These are phyloP conservation scores for Coprinopsis sp. DNA, from an alignment of 768 basidiomycete genomes.

Conservation along the genomic window DNA sequence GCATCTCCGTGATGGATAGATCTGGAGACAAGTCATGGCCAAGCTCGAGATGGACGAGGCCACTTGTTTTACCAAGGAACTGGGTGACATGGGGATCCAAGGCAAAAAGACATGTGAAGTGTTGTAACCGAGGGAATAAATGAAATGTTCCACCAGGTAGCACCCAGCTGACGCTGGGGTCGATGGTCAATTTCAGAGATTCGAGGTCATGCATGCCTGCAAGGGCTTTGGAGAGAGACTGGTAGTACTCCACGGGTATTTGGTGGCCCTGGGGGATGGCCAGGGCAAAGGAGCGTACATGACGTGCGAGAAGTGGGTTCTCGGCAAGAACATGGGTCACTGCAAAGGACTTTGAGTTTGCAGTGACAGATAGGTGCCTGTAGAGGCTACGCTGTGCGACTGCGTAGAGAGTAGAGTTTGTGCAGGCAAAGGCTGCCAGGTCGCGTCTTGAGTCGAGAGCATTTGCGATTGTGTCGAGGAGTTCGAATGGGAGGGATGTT, in stretches of 20 bases:
- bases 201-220: constrained; percentile 56
- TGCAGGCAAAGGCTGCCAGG: constrained; percentile 47
- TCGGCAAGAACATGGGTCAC: constrained; percentile 43
- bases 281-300: constrained; percentile 61
- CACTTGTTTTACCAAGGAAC: constrained; percentile 55
- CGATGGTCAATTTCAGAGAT: constrained; percentile 52
- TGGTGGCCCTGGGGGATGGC: constrained; percentile 38
- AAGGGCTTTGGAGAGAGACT: constrained; percentile 47
- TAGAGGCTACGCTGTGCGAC: constrained; percentile 63
- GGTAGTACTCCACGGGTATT: constrained; percentile 45
- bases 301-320: constrained; percentile 51
- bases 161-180: constrained; percentile 51
- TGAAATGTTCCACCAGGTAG: constrained; percentile 29
- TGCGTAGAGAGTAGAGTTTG: constrained; percentile 36
- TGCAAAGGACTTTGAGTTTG: constrained; percentile 38
- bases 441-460: constrained; percentile 21
- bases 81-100: constrained; percentile 52
- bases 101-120: constrained; percentile 57
- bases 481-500: constrained; percentile 50
- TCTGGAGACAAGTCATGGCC: constrained; percentile 29
- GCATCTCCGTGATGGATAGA: constrained; percentile 32
- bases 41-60: constrained; percentile 56
- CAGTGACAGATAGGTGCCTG: constrained; percentile 46
- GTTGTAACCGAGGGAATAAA: constrained; percentile 44
- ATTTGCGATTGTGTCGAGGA: constrained; percentile 49